Percentiles rank a stretch among this genome's conserved stretches.
Conservation (phyloP, 2,329 filamentous ascomycete genomes). For the Camillea tinctor region DNA sequence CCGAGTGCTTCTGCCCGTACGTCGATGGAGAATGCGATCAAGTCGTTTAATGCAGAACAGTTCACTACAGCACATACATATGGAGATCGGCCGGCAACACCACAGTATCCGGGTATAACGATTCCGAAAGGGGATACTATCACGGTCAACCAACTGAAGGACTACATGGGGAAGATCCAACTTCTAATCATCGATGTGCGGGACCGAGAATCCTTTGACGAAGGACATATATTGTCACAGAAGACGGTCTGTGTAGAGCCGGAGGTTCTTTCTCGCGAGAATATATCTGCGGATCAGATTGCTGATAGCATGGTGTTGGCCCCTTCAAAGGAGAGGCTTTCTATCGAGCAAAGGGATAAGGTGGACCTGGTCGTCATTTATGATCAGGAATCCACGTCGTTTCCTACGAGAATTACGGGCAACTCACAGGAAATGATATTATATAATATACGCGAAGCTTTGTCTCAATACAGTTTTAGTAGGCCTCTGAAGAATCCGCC, state of each 20-base stretch:
- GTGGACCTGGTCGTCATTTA: constrained; percentile 92
- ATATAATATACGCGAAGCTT: constrained; percentile 71
- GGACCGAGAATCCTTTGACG: constrained; percentile 74
- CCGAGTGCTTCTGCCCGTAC: constrained; percentile 27
- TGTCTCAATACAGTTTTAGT: constrained; percentile 80
- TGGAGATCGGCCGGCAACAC: constrained; percentile 33
- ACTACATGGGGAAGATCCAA: constrained; percentile 65
- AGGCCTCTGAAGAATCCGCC: constrained; percentile 72
- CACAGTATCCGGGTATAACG: constrained; percentile 45
- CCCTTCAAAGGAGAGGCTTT: constrained; percentile 68
- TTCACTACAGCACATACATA: constrained; percentile 33
- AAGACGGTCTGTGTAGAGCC: constrained; percentile 90
- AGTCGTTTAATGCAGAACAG: constrained; percentile 33
- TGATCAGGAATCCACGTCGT: constrained; percentile 63
- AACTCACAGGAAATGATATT: constrained; percentile 54
- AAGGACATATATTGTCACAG: constrained; percentile 82
- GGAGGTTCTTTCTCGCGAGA: constrained; percentile 65
- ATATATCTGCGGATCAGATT: constrained; percentile 61
- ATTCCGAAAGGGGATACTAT: constrained; percentile 58
- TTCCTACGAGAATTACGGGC: constrained; percentile 40
- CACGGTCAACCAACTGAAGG: constrained; percentile 66
- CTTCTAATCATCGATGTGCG: constrained; percentile 86
- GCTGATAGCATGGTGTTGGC: constrained; percentile 69
- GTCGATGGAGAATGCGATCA: constrained; percentile 30
- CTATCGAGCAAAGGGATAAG: constrained; percentile 70